These are phyloP conservation scores for Gnomoniopsis sp. DNA, from an alignment of 2,329 filamentous ascomycete species.

Conservation along the genomic window DNA sequence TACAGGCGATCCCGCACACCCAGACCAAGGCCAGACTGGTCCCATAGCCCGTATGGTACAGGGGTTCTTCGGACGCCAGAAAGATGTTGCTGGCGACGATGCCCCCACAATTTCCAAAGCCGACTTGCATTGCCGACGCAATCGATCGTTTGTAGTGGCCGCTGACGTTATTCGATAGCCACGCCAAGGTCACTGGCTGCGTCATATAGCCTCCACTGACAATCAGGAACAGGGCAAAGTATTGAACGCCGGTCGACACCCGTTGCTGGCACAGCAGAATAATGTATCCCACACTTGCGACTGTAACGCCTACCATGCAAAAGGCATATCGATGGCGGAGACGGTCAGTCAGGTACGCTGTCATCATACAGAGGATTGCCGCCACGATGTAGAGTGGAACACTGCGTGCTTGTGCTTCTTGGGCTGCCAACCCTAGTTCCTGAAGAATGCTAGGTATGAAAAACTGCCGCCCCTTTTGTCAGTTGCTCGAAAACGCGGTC, in stretches of 20 bases:
- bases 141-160: constrained; percentile 57
- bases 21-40: constrained; percentile 43
- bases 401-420: constrained; percentile 32
- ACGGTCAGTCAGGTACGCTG: constrained; percentile 45
- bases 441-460: constrained; percentile 37
- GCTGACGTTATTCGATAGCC: constrained; percentile 54
- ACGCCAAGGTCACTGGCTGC: constrained; percentile 52
- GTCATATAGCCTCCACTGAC: constrained; percentile 51
- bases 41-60: constrained; percentile 47
- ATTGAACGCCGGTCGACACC: constrained; percentile 45
- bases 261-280: constrained; percentile 48
- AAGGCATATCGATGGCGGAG: constrained; percentile 51
- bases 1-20: constrained; percentile 35
- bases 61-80: constrained; percentile 41
- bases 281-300: constrained; percentile 52
- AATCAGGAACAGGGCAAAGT: constrained; percentile 54
- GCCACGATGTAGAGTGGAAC: constrained; percentile 36
- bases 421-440: constrained; percentile 32
- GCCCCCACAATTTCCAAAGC: constrained; percentile 48
- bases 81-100: constrained; percentile 52
- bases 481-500: too few species aligned
- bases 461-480: constrained; percentile 20
- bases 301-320: constrained; percentile 44
- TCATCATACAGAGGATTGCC: constrained; percentile 26
- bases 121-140: constrained; percentile 47